Percentiles rank a stretch among this genome's conserved stretches.
phyloP scores from a whole-genome alignment of 768 basidiomycete species.

The Lactifluus volemus region DNA sequence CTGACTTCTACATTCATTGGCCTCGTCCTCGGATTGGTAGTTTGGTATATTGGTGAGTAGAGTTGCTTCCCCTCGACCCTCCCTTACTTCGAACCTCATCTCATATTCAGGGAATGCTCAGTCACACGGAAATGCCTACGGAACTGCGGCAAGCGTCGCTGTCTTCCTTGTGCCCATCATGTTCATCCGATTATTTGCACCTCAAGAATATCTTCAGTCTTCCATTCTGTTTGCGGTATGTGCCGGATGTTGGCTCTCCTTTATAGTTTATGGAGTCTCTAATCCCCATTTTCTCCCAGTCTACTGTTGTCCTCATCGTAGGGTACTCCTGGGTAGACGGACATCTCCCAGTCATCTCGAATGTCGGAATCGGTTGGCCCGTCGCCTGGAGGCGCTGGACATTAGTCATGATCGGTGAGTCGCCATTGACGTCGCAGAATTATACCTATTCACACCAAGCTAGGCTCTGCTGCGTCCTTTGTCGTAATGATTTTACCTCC shows the following conservation, averaged over 20 bases:
- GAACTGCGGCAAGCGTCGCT: slow-evolving; percentile 39
- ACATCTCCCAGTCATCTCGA: slow-evolving; percentile 35
- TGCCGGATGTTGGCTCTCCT: slow-evolving; percentile 1
- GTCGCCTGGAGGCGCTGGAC: slow-evolving; percentile 46
- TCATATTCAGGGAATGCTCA: slow-evolving; percentile 30
- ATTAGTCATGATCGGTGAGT: slow-evolving; percentile 41
- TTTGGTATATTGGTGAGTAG: slow-evolving; percentile 40
- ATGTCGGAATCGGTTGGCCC: slow-evolving; percentile 44
- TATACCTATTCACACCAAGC: slow-evolving; percentile 5
- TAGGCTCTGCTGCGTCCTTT: slow-evolving; percentile 42
- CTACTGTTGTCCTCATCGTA: slow-evolving; percentile 37
- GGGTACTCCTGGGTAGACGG: slow-evolving; percentile 55
- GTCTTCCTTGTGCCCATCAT: slow-evolving; percentile 40
- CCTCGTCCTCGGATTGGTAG: slow-evolving; percentile 39
- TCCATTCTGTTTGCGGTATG: slow-evolving; percentile 32
- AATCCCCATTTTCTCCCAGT: slow-evolving; percentile 21
- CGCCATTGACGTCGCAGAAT: neutral
- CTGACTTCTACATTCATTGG: slow-evolving; percentile 40
- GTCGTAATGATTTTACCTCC: slow-evolving; percentile 48
- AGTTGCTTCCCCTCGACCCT: neutral
- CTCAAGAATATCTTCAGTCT: slow-evolving; percentile 32
- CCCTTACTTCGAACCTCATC: neutral
- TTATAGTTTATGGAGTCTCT: neutral
- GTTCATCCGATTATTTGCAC: slow-evolving; percentile 41
- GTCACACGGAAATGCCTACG: slow-evolving; percentile 47